phyloP scores from a whole-genome alignment of 2,329 filamentous ascomycete species.

The Venturia oleaginea region DNA sequence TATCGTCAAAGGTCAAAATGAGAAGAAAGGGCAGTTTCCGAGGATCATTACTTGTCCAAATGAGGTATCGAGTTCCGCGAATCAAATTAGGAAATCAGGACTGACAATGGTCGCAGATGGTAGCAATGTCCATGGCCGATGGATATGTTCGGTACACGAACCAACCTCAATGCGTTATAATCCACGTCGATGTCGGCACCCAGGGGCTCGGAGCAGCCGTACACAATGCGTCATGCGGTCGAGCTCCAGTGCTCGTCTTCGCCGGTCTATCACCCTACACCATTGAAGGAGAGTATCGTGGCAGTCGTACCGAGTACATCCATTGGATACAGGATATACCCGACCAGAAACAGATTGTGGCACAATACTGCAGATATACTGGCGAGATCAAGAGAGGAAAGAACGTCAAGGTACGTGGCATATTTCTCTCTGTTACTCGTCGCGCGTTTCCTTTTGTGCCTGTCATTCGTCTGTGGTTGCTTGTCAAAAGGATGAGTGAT shows the following conservation, averaged over 20 bases:
- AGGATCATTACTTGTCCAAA: constrained; percentile 72
- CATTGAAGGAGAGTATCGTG: constrained; percentile 66
- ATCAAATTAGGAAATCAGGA: background rate
- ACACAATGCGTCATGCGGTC: constrained; percentile 68
- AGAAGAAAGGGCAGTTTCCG: constrained; percentile 56
- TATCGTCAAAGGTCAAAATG: constrained; percentile 65
- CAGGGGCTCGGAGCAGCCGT: constrained; percentile 70
- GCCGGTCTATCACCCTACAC: constrained; percentile 71
- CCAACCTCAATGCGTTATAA: constrained; percentile 65
- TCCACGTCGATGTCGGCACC: constrained; percentile 72
- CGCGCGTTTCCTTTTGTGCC: background rate
- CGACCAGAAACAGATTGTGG: constrained; percentile 70
- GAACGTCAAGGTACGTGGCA: constrained; percentile 56
- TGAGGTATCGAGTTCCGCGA: constrained; percentile 46
- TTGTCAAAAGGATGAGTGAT: background rate
- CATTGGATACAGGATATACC: constrained; percentile 82
- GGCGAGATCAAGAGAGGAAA: constrained; percentile 75
- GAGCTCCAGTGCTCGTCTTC: constrained; percentile 68
- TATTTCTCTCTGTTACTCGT: background rate
- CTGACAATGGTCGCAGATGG: constrained; percentile 49
- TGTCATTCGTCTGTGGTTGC: background rate
- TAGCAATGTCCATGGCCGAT: constrained; percentile 76
- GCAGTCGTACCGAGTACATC: constrained; percentile 66
- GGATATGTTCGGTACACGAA: constrained; percentile 63
- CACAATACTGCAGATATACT: constrained; percentile 77